phyloP scores from a whole-genome alignment of 2,329 filamentous ascomycete genomes.

The Aureobasidium sp. region DNA sequence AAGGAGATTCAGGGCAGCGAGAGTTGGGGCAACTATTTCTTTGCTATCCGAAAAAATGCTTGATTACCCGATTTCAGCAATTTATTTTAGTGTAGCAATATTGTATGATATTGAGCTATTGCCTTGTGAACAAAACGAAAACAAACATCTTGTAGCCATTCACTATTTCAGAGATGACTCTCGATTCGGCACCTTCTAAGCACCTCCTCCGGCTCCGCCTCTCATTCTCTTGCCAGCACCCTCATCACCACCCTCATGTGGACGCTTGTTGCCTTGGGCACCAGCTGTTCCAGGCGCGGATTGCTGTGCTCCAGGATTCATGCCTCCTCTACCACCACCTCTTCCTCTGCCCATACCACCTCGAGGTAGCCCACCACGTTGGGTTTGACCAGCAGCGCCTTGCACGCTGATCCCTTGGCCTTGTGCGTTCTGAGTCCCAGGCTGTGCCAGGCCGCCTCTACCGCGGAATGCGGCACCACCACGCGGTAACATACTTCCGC shows the following conservation, averaged over 20 bases:
- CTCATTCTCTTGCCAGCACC: conserved; percentile 28
- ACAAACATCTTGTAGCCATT: neutral
- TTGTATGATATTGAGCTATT: neutral
- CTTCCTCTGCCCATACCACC: conserved; percentile 22
- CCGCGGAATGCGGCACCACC: conserved; percentile 21
- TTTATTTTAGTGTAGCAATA: conserved; percentile 4
- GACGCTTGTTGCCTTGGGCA: conserved; percentile 28
- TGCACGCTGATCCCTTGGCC: conserved; percentile 15
- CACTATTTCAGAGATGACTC: neutral
- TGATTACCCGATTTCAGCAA: neutral
- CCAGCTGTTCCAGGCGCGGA: conserved; percentile 28
- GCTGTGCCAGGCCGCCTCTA: conserved; percentile 18
- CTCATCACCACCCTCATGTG: conserved; percentile 26
- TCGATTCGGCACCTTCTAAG: neutral
- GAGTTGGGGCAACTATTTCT: conserved; percentile 91
- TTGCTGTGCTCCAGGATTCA: conserved; percentile 31
- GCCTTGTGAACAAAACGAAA: conserved; percentile 2
- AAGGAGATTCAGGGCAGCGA: conserved; percentile 74
- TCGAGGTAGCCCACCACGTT: conserved; percentile 18
- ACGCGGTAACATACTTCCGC: conserved; percentile 22
- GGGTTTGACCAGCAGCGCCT: conserved; percentile 12
- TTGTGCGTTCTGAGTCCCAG: neutral
- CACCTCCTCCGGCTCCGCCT: conserved; percentile 20
- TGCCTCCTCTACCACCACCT: conserved; percentile 20
- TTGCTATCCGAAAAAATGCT: conserved; percentile 61